Base-by-base conservation (phyloP, 495 filamentous ascomycete genomes). In the Monascus purpureus region DNA sequence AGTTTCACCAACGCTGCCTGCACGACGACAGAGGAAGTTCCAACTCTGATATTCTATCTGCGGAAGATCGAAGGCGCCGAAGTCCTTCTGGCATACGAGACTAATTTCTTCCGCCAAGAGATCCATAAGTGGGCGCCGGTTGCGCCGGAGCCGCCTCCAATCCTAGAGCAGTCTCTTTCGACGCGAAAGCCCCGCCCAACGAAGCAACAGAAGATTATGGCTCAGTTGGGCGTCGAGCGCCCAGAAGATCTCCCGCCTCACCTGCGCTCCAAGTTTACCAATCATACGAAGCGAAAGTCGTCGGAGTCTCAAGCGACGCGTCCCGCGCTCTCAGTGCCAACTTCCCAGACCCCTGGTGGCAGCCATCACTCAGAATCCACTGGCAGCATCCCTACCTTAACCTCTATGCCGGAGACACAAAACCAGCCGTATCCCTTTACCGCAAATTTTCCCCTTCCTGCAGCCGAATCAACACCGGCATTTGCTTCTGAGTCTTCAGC, bases 61-160 rank as follows among this genome's bases (percentile, higher is more conserved):
- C 82, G 90, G 28, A 99, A 99, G 61, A 90, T 99, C 25, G 92
- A 99, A 59, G 90, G 90, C 6, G 92, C 90, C 8, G 90, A 99
- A 51, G 87, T 99, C 29, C 70, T 99, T 6, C 57, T 99, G 7
- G 72, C 86, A 2, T 78, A 78, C 33, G 90, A 99, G 56, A 95
- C 86, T 6, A 99, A 99, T 49, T 94, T 93, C 56, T 92, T 99
- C 64, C 75, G 85, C 14, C 84, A 92, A 40, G 86, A 95, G 50
- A 70, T 99, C 27, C 92, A 99, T 57, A 93, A 82, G 46, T 95
- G 85, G 90, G 78, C 75, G 15, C 92, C 87, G 4, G 85, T 99
- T 28, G 88, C 90, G 4, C 82, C 85, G 0, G 69, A 83, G 19
- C 64, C 58, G 8, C 90, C 90, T 17, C 85, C 86, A 33, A 70